Evolutionary conservation across 2,329 filamentous ascomycete genomes (phyloP).

Genomic region (Penicillium sp.): DNA sequence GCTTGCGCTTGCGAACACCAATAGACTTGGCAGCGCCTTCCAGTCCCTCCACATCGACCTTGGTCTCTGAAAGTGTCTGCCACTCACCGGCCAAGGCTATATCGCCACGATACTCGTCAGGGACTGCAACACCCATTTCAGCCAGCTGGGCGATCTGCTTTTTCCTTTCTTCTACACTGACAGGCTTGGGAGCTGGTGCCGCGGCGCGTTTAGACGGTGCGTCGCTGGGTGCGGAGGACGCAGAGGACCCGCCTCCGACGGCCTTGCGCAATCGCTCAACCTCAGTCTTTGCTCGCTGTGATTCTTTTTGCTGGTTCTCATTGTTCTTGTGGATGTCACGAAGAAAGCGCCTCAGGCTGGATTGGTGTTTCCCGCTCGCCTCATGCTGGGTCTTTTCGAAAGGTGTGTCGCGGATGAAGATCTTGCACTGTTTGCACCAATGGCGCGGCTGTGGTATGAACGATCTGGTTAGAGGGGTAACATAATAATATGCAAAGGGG

Average conservation of each 20-base stretch:
- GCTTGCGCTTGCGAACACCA: conserved; percentile 47
- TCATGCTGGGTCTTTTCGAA: conserved; percentile 89
- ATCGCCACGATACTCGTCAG: conserved; percentile 71
- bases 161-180: conserved; percentile 67
- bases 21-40: conserved; percentile 41
- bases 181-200: conserved; percentile 40
- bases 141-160: conserved; percentile 83
- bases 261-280: conserved; percentile 81
- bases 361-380: conserved; percentile 78
- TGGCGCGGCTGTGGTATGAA: conserved; percentile 64
- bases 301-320: conserved; percentile 76
- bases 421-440: conserved; percentile 96
- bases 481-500: not conserved
- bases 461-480: not conserved
- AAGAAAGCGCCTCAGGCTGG: conserved; percentile 81
- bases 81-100: conserved; percentile 89
- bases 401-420: conserved; percentile 86
- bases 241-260: conserved; percentile 51
- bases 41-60: conserved; percentile 38
- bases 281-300: conserved; percentile 78
- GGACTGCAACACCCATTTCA: conserved; percentile 80
- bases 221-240: conserved; percentile 21
- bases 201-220: conserved; percentile 29
- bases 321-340: conserved; percentile 83
- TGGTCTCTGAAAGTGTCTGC: conserved; percentile 62